Conservation (phyloP, 129 eudicot genomes). For the Pittosporum tobira region DNA sequence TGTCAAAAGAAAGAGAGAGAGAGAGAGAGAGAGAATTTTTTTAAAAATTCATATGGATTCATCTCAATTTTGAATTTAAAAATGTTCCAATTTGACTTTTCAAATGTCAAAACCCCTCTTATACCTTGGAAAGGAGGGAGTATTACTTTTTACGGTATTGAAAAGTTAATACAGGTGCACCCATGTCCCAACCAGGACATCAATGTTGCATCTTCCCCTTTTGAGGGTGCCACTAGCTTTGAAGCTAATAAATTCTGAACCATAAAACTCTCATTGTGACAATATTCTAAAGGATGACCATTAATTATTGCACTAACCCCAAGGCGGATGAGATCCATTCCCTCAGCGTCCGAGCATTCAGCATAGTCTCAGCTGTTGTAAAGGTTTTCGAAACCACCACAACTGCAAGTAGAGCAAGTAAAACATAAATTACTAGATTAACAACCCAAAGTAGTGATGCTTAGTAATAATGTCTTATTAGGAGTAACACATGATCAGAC, state of each 20-base stretch:
- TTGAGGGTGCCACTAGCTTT: neutral
- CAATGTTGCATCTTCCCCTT: neutral
- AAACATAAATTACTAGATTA: neutral
- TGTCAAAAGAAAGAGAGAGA: neutral
- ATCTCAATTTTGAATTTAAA: no score
- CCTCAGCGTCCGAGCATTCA: slow-evolving; percentile 89
- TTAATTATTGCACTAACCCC: slow-evolving; percentile 46
- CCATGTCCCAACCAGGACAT: neutral
- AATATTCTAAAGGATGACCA: neutral
- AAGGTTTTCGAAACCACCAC: slow-evolving; percentile 98
- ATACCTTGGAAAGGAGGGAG: no score
- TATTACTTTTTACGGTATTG: no score
- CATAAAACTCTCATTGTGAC: neutral
- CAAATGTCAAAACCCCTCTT: no score
- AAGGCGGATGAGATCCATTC: slow-evolving; percentile 96
- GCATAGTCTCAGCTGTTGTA: slow-evolving; percentile 97
- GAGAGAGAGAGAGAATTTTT: neutral
- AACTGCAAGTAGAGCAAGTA: slow-evolving; percentile 40
- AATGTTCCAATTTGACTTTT: no score
- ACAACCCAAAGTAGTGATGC: neutral
- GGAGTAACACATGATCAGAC: neutral
- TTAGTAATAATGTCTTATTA: neutral
- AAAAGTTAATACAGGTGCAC: neutral
- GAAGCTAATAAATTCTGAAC: neutral
- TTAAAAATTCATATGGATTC: neutral